Percentiles rank a stretch among this genome's conserved stretches.
These are phyloP conservation scores for Calendula officinalis DNA, from an alignment of 129 eudicot genomes.

Conservation along the genomic window DNA sequence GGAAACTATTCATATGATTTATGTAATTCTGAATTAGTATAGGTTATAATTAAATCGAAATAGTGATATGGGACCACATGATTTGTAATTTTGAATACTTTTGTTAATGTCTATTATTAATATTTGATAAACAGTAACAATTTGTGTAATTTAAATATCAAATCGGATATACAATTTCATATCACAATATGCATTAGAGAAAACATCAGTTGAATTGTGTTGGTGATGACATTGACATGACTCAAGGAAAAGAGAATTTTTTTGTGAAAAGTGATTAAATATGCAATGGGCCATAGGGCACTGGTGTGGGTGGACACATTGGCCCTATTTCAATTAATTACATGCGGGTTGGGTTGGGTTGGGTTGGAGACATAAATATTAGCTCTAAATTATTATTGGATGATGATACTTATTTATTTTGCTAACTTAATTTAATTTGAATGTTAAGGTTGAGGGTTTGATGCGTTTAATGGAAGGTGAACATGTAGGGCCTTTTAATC, in stretches of 20 bases:
- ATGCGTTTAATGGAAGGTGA: slow-evolving; percentile 99
- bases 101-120: neutral
- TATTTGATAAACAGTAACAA: neutral
- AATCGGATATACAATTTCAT: slow-evolving; percentile 1
- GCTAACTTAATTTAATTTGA: slow-evolving; percentile 1
- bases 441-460: slow-evolving; percentile 80
- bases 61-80: neutral
- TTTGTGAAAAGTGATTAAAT: slow-evolving; percentile 6
- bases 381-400: slow-evolving; percentile 6
- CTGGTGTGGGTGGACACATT: slow-evolving; percentile 15
- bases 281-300: slow-evolving; percentile 1
- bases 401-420: slow-evolving; percentile 1
- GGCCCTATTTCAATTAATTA: slow-evolving; percentile 18
- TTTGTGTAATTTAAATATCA: neutral
- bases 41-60: slow-evolving; percentile 6
- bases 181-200: neutral
- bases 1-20: neutral
- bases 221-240: slow-evolving; percentile 10
- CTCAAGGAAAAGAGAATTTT: slow-evolving; percentile 4
- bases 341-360: neutral
- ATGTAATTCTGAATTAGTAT: neutral
- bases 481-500: slow-evolving; percentile 93
- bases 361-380: neutral
- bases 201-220: slow-evolving; percentile 12
- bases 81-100: neutral